A percentile compares a stretch with the other conserved stretches of the same genome.
These are phyloP conservation scores for Monotropa hypopitys DNA, from an alignment of 179 eudicot genomes.

Conservation along the genomic window DNA sequence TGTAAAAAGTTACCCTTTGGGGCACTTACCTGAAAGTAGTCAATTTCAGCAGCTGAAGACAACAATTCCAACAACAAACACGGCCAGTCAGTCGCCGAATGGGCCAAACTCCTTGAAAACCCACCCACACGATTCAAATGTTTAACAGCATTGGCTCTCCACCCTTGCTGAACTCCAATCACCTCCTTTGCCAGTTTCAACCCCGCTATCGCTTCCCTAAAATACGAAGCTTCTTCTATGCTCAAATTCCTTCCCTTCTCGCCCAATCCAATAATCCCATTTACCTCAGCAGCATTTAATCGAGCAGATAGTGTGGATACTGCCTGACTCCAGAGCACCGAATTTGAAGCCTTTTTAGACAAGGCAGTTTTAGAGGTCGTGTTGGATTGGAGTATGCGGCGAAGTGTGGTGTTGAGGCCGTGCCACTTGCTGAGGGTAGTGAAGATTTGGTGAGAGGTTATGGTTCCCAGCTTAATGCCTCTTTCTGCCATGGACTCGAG, in stretches of 20 bases:
- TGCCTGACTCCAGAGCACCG: conserved; percentile 67
- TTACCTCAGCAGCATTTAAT: conserved; percentile 25
- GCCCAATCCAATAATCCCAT: conserved; percentile 32
- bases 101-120: conserved; percentile 59
- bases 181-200: conserved; percentile 79
- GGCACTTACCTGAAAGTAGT: conserved; percentile 61
- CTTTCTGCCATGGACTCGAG: conserved; percentile 61
- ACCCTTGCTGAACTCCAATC: conserved; percentile 52
- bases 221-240: conserved; percentile 46
- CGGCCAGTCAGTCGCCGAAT: conserved; percentile 89
- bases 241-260: conserved; percentile 28
- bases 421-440: conserved; percentile 74
- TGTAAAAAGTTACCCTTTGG: neutral
- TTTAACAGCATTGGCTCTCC: conserved; percentile 60
- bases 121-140: conserved; percentile 58
- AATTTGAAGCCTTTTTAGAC: conserved; percentile 25
- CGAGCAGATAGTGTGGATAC: conserved; percentile 38
- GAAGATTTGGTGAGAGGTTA: conserved; percentile 68
- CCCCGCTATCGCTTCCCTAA: conserved; percentile 68
- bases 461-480: conserved; percentile 53
- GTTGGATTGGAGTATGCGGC: conserved; percentile 21
- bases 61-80: conserved; percentile 70
- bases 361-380: neutral
- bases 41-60: conserved; percentile 69
- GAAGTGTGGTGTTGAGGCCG: conserved; percentile 38